Percentiles rank a stretch among this genome's conserved stretches.
Evolutionary conservation across 805 yeast species (phyloP).

Genomic region (Babjeviella inositovora): DNA sequence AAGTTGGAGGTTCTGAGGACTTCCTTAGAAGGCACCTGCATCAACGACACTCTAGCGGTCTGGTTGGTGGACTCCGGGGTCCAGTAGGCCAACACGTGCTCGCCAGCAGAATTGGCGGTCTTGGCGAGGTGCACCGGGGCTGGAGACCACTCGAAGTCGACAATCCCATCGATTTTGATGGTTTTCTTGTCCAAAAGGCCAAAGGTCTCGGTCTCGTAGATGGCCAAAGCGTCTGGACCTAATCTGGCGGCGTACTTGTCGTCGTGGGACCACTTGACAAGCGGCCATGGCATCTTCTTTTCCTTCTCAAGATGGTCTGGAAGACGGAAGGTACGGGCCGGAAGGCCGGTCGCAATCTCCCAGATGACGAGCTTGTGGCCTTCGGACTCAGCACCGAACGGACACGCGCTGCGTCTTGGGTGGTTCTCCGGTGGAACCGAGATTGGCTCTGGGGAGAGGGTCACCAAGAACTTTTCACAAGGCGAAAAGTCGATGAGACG

Average conservation of each 20-base stretch:
- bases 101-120: conserved; percentile 32
- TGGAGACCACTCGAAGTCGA: conserved; percentile 93
- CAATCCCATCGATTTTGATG: conserved; percentile 67
- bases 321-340: conserved; percentile 81
- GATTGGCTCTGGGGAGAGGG: conserved; percentile 80
- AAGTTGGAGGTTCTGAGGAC: conserved; percentile 82
- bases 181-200: conserved; percentile 75
- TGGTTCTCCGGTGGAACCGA: conserved; percentile 47
- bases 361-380: conserved; percentile 92
- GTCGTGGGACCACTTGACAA: conserved; percentile 89
- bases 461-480: conserved; percentile 75
- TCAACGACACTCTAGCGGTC: conserved; percentile 85
- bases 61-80: conserved; percentile 89
- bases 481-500: conserved; percentile 87
- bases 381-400: conserved; percentile 74
- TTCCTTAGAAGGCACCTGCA: conserved; percentile 74
- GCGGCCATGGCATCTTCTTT: conserved; percentile 82
- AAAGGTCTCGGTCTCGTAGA: conserved; percentile 72
- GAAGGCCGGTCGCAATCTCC: conserved; percentile 75
- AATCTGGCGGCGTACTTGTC: conserved; percentile 90
- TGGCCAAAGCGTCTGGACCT: conserved; percentile 83
- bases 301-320: conserved; percentile 55
- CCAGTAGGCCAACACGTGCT: conserved; percentile 80
- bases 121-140: conserved; percentile 54
- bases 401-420: conserved; percentile 53